Conservation (phyloP, 208 protist species). For the Leishmania major region DNA sequence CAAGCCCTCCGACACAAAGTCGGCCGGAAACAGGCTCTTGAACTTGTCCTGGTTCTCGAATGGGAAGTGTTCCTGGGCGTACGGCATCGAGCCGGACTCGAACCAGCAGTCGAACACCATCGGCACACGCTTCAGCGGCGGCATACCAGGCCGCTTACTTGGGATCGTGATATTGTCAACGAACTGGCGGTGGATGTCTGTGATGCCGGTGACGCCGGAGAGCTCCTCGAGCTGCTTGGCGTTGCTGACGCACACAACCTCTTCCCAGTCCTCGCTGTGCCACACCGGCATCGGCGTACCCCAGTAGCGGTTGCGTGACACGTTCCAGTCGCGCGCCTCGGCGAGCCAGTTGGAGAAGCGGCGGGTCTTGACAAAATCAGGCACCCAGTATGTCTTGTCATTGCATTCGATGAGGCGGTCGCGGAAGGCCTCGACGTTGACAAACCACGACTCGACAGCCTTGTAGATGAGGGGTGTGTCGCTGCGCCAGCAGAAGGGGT, state of each 20-base stretch:
- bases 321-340: constrained; percentile 98
- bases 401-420: constrained; percentile 96
- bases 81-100: constrained; percentile 99
- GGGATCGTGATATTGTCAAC: constrained; percentile 99
- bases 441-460: constrained; percentile 99
- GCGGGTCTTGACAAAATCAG: constrained; percentile 96
- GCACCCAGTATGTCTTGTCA: constrained; percentile 97
- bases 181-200: constrained; percentile 97
- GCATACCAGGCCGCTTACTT: constrained; percentile 89
- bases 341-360: constrained; percentile 99
- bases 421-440: constrained; percentile 97
- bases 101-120: constrained; percentile 99
- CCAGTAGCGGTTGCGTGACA: constrained; percentile 98
- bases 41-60: constrained; percentile 99
- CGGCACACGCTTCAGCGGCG: constrained; percentile 89
- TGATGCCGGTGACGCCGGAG: constrained; percentile 91
- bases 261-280: constrained; percentile 96
- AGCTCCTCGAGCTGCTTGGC: constrained; percentile 97
- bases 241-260: constrained; percentile 96
- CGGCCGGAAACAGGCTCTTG: constrained; percentile 95
- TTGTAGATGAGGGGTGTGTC: constrained; percentile 99
- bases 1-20: constrained; percentile 99
- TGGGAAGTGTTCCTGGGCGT: constrained; percentile 99
- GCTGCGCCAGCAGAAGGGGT: constrained; percentile 99
- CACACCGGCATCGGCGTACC: constrained; percentile 99